Base-by-base conservation (phyloP, 208 protist genomes). In the Acanthamoeba culbertsoni region DNA sequence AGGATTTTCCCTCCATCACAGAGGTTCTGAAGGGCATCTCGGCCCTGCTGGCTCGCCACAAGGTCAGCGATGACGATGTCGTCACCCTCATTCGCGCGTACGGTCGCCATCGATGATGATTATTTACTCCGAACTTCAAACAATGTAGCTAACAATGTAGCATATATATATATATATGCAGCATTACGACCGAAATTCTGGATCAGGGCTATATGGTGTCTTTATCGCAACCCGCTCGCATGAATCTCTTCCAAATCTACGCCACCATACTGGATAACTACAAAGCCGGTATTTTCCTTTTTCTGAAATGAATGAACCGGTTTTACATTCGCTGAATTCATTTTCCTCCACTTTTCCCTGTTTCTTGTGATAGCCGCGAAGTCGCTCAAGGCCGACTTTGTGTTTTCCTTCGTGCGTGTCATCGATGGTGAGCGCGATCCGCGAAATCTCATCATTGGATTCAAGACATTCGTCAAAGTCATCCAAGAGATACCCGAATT, bases 401-500 rank as follows among this genome's bases (percentile, higher is more conserved):
- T 96, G 45, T 86, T 93, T 45, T 93, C 91, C 31, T 96, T 93
- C 51, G 53, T 96, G n/a, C 93, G 93, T 37, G 91, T 93, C 23
- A 63, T 96, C 3, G 95, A 96, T 45, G 91, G 91, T 45, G 95
- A 96, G 89, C 93, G 94, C 8, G 95, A 96, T 68, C 95, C 95
- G 16, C 75, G 95, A 71, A 95, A 94, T 51, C 43, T 96, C 12
- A 55, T 96, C 20, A 91, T 48, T 14, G 84, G 88, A 45, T 96
- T 96, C 42, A 35, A 65, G 62, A 37, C 93, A 14, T 48, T 95
- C 53, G 90, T 93, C 62, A 82, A 59, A 14, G 86, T 94, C 14
- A 62, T 96, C 16, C 48, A 79, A 5, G 62, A 46, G 23, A 94
- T 96, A 10, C 95, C 95, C 40, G 91, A 95, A 8, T 94, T 92